Evolutionary conservation across 2,329 filamentous ascomycete genomes (phyloP), one percentile per base, ranked within the genome.

Genomic region (Claviceps capensis): DNA sequence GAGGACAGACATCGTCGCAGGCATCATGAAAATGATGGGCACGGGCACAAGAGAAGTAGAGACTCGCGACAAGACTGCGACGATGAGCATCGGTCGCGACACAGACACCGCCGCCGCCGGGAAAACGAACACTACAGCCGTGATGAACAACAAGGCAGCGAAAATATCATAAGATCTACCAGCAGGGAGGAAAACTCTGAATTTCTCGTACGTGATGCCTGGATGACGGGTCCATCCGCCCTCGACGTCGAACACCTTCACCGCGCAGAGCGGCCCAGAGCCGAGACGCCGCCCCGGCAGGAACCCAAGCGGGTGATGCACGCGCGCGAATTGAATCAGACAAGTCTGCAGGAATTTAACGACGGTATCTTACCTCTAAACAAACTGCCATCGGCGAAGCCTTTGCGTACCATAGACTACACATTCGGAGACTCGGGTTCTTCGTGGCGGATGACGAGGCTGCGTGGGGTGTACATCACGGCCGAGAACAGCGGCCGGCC

Each of bases 401-500:
- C 81, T 50, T 78, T 86, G 52, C 58, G 63, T 26, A 61, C 55
- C 0, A 79, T 94, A 8, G 74, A 79, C 53, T 98, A 97, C 63
- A 86, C 72, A 0, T 94, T 98, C 66, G 93, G 94, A 17, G 93
- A 98, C 65, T 71, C 79, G 6, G 91, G 93, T 0, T 91, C 90
- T 14, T 81, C 88, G 60, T 98, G 94, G 93, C 83, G 94, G 48
- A 95, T 98, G 90, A 95, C 85, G 5, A 96, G 90, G 66, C 78
- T 98, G 36, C 89, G 86, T 58, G 85, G 82, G 11, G 87, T 95
- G 2, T 95, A 95, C 65, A 78, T 80, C 26, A 78, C 83, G 51
- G 88, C 89, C 0, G 77, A 94, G 58, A 83, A 93, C 60, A 82
- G 74, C 0, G 83, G 82, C 0, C 76, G 76, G n/a, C 61, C 79